Conservation (phyloP, 1,139 yeast genomes). For the Insectozyma bohioensis region DNA sequence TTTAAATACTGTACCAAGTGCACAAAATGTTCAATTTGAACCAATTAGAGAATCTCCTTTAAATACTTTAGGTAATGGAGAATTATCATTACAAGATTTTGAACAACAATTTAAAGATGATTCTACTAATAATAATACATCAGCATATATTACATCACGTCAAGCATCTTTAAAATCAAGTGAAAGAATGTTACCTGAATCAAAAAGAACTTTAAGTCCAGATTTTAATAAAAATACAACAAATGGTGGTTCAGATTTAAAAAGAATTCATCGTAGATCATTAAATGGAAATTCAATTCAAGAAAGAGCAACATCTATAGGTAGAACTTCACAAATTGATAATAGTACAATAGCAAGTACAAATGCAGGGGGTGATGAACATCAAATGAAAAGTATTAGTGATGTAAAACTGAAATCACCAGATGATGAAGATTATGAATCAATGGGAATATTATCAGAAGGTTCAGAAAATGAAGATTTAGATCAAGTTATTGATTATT, state of each 20-base stretch:
- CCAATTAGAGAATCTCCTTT: slow-evolving; percentile 58
- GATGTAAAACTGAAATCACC: slow-evolving; percentile 8
- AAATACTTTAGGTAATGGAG: slow-evolving; percentile 71
- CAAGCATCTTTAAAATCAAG: slow-evolving; percentile 11
- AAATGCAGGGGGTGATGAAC: slow-evolving; percentile 6
- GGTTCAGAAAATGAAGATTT: slow-evolving; percentile 17
- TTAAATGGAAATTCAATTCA: slow-evolving; percentile 8
- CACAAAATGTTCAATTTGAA: slow-evolving; percentile 45
- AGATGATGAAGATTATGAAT: slow-evolving; percentile 8
- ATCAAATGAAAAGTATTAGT: slow-evolving; percentile 3
- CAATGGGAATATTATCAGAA: slow-evolving; percentile 6
- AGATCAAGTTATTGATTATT: slow-evolving; percentile 20
- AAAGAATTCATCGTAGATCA: slow-evolving; percentile 23
- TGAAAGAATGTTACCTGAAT: slow-evolving; percentile 16
- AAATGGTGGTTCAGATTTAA: slow-evolving; percentile 11
- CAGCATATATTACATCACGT: slow-evolving; percentile 7
- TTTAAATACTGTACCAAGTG: slow-evolving; percentile 8
- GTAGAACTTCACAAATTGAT: slow-evolving; percentile 8
- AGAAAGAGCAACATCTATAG: slow-evolving; percentile 8
- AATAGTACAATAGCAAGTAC: slow-evolving; percentile 3
- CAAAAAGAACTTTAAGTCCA: slow-evolving; percentile 21
- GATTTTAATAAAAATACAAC: slow-evolving; percentile 17
- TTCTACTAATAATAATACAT: not conserved
- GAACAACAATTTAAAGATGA: too few relatives aligned
- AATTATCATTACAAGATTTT: slow-evolving; percentile 59